These are phyloP conservation scores for Croton setiger DNA, from an alignment of 441 rosid genomes.

Conservation along the genomic window DNA sequence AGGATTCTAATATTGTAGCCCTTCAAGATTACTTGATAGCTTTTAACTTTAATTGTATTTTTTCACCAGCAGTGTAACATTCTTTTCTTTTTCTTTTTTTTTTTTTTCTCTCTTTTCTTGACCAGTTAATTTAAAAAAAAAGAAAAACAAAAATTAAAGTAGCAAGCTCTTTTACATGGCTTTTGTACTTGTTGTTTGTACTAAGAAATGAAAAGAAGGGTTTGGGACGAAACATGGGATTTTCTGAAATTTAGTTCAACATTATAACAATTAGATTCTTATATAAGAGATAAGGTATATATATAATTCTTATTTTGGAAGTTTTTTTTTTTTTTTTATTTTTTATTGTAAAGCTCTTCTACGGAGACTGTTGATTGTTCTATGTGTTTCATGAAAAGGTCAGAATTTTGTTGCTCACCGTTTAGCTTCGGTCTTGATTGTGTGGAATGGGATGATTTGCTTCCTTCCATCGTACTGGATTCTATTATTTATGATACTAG, in stretches of 20 bases:
- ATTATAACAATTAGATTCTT: too few species aligned
- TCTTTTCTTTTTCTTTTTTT: neutral
- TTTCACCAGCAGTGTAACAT: neutral
- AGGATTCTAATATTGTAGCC: neutral
- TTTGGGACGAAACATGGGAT: neutral
- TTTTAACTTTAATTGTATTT: neutral
- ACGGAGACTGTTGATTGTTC: too few species aligned
- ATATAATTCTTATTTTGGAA: too few species aligned
- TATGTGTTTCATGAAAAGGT: too few species aligned
- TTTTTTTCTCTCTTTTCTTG: neutral
- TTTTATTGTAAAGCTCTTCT: too few species aligned
- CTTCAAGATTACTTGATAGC: constrained; percentile 5
- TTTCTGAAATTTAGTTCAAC: neutral
- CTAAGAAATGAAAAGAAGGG: neutral
- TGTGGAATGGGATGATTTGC: too few species aligned
- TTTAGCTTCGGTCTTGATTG: too few species aligned
- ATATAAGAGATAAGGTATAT: too few species aligned
- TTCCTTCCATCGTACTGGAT: too few species aligned
- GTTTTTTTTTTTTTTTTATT: too few species aligned
- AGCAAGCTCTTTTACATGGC: neutral
- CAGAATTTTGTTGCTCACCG: too few species aligned
- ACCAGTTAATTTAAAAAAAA: neutral
- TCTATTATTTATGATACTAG: too few species aligned
- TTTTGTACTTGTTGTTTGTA: neutral
- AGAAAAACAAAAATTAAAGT: neutral